Evolutionary conservation across 2,329 filamentous ascomycete genomes (phyloP), one percentile per base, ranked within the genome.

Genomic region (Colletotrichum sp.): DNA sequence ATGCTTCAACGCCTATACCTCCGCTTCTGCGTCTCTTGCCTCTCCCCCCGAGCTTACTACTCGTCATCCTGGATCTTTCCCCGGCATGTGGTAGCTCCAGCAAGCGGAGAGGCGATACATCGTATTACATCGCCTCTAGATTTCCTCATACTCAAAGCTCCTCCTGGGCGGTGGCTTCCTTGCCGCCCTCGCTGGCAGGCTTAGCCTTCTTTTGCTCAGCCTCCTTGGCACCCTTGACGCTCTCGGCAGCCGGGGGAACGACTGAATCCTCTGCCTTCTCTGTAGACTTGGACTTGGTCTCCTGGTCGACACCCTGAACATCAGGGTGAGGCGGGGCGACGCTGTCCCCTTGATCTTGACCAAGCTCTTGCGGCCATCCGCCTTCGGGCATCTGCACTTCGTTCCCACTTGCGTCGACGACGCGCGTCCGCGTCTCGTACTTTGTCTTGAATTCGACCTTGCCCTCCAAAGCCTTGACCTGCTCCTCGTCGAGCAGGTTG

Each of bases 381-480:
- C 85, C 88, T 28, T 84, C 83, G 16, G 87, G 86, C 38, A 84
- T 80, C 13, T 84, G 83, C n/a, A 98, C 85, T 82, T 98, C 94
- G 79, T 96, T 95, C 75, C 96, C 97, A 58, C 92, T 84, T 68
- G 91, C 91, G 84, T 98, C 95, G 55, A 98, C 89, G 72, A 99
- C 86, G 74, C 95, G 93, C 10, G 96, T 98, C 78, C 94, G 92
- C n/a, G 96, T 98, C 88, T 99, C 96, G 83, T 98, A 98, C 79
- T 94, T 94, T 15, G 97, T 99, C 87, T 98, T 93, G 87, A 99
- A 98, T 81, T 95, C 95, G 75, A 99, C 96, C 85, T 98, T 98
- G 81, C 96, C 97, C 84, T 96, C 92, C 36, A 99, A 91, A 24
- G 91, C 92, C 81, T 94, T 92, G 75, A 99, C 96, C 83, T 98